A percentile compares a stretch with the other conserved stretches of the same genome.
phyloP scores from a whole-genome alignment of 257 asterid species.

The Forsythia viridissima region DNA sequence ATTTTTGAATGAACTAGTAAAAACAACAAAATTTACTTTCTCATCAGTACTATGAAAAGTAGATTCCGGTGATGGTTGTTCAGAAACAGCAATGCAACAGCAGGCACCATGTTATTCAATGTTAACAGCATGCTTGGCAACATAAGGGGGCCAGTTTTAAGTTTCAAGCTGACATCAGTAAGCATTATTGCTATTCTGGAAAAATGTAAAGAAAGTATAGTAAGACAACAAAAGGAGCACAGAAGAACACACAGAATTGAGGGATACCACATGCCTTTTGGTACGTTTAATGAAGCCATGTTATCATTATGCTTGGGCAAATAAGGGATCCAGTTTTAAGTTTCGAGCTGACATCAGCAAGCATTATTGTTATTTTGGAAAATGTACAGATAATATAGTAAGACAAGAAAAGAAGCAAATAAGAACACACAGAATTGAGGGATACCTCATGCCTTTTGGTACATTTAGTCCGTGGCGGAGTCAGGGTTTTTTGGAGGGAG shows the following conservation, averaged over 20 bases:
- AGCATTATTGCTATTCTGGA: background rate
- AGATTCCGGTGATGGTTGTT: background rate
- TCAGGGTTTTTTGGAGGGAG: too few relatives aligned
- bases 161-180: background rate
- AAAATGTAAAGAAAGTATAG: background rate
- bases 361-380: background rate
- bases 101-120: slow-evolving; percentile 1
- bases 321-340: background rate
- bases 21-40: background rate
- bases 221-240: background rate
- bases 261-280: background rate
- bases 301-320: slow-evolving; percentile 4
- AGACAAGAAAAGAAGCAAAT: background rate
- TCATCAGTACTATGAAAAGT: background rate
- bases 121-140: slow-evolving; percentile 3
- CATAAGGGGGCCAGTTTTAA: background rate
- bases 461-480: background rate
- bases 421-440: slow-evolving; percentile 3
- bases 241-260: slow-evolving; percentile 3
- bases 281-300: background rate
- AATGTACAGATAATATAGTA: background rate
- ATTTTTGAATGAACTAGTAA: background rate
- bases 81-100: background rate
- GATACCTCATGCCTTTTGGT: background rate
- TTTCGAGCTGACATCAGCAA: background rate